Evolutionary conservation across 345 rosid genomes (phyloP).

Genomic region (Noccaea caerulescens): DNA sequence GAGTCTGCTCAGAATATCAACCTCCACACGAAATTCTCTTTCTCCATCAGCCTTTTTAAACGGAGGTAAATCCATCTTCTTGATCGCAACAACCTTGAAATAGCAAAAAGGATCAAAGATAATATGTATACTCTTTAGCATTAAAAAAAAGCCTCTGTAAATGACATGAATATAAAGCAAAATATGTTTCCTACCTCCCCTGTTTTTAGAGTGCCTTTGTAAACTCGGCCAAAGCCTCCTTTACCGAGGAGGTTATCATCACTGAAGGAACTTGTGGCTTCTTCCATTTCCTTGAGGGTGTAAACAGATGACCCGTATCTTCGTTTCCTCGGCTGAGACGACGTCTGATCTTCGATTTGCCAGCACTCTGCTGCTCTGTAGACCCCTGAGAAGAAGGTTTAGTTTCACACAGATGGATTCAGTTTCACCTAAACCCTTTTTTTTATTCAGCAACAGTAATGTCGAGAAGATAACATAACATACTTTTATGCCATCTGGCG

Average conservation of each 20-base stretch:
- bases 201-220: conserved; percentile 74
- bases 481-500: conserved; percentile 45
- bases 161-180: conserved; percentile 34
- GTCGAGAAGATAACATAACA: conserved; percentile 1
- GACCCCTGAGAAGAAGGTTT: conserved; percentile 61
- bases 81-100: conserved; percentile 90
- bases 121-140: conserved; percentile 19
- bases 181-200: conserved; percentile 68
- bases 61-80: conserved; percentile 93
- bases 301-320: conserved; percentile 70
- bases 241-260: conserved; percentile 77
- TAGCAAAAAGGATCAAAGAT: conserved; percentile 39
- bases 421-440: conserved; percentile 28
- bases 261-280: conserved; percentile 74
- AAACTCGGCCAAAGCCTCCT: conserved; percentile 95
- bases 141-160: conserved; percentile 35
- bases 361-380: conserved; percentile 72
- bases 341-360: conserved; percentile 65
- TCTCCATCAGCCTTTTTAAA: conserved; percentile 90
- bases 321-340: conserved; percentile 53
- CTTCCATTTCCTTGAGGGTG: conserved; percentile 91
- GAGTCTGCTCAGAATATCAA: conserved; percentile 94
- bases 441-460: background rate
- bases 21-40: conserved; percentile 92
- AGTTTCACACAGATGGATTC: conserved; percentile 31